These are phyloP conservation scores for Diatrype stigma DNA, from an alignment of 2,329 filamentous ascomycete species.

Conservation along the genomic window DNA sequence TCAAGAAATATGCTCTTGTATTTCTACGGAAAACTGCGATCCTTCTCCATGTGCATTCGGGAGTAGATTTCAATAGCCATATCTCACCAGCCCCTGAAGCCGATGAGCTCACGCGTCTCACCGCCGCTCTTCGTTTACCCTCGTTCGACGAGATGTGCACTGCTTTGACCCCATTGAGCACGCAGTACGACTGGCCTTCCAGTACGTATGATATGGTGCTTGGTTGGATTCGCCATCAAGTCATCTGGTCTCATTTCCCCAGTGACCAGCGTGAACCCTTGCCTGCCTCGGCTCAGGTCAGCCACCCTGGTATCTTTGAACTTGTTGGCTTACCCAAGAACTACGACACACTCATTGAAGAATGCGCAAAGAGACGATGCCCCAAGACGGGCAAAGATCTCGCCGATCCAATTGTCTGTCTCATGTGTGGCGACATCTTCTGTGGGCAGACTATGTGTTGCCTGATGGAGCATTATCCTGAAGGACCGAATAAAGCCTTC, in stretches of 20 bases:
- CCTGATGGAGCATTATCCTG: slow-evolving; percentile 56
- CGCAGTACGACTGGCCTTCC: slow-evolving; percentile 45
- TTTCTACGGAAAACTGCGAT: slow-evolving; percentile 85
- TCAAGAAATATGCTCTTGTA: slow-evolving; percentile 79
- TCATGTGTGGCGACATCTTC: slow-evolving; percentile 96
- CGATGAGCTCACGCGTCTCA: slow-evolving; percentile 78
- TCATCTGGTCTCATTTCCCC: slow-evolving; percentile 29
- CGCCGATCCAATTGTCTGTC: slow-evolving; percentile 83
- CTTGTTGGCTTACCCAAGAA: slow-evolving; percentile 87
- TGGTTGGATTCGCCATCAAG: slow-evolving; percentile 72
- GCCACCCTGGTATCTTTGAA: slow-evolving; percentile 91
- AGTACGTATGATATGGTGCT: slow-evolving; percentile 43
- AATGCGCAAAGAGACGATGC: slow-evolving; percentile 78
- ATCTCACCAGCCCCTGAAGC: slow-evolving; percentile 59
- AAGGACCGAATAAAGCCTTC: slow-evolving; percentile 32
- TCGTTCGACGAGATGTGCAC: slow-evolving; percentile 74
- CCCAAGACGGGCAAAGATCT: slow-evolving; percentile 89
- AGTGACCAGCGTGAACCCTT: slow-evolving; percentile 12
- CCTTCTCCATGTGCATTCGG: slow-evolving; percentile 81
- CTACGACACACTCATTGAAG: slow-evolving; percentile 88
- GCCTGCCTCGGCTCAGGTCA: slow-evolving; percentile 45
- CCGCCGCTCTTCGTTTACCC: slow-evolving; percentile 70
- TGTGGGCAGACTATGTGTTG: slow-evolving; percentile 94
- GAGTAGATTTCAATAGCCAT: slow-evolving; percentile 78
- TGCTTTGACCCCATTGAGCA: slow-evolving; percentile 45